phyloP scores from a whole-genome alignment of 768 basidiomycete genomes.

The Amanita molliuscula region DNA sequence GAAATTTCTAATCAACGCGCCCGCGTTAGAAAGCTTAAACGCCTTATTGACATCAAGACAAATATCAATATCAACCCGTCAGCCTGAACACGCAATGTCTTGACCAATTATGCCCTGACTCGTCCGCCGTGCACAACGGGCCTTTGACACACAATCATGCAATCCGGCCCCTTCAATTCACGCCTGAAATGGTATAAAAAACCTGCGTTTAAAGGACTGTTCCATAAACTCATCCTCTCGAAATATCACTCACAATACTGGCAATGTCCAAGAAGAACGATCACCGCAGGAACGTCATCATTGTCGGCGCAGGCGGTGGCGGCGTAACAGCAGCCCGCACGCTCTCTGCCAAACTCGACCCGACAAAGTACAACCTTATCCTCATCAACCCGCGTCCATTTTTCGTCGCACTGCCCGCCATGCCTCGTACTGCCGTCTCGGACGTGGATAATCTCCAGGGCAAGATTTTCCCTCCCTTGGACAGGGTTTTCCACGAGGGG shows the following conservation, averaged over 20 bases:
- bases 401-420: constrained; percentile 34
- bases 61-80: no score
- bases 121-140: no score
- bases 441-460: constrained; percentile 21
- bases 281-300: constrained; percentile 24
- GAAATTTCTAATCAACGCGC: no score
- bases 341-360: constrained; percentile 37
- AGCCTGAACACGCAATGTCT: no score
- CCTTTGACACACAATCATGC: no score
- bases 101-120: no score
- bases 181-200: not conserved
- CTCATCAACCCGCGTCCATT: constrained; percentile 41
- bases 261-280: constrained; percentile 8
- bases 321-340: constrained; percentile 29
- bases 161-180: no score
- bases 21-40: no score
- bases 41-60: no score
- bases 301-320: constrained; percentile 44
- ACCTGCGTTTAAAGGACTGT: no score
- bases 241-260: not conserved
- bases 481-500: constrained; percentile 30
- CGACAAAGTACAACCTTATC: constrained; percentile 32
- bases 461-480: constrained; percentile 30
- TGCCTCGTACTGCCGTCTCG: constrained; percentile 38
- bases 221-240: no score